phyloP scores from a whole-genome alignment of 805 yeast species.

The Nakazawaea ambrosiae region DNA sequence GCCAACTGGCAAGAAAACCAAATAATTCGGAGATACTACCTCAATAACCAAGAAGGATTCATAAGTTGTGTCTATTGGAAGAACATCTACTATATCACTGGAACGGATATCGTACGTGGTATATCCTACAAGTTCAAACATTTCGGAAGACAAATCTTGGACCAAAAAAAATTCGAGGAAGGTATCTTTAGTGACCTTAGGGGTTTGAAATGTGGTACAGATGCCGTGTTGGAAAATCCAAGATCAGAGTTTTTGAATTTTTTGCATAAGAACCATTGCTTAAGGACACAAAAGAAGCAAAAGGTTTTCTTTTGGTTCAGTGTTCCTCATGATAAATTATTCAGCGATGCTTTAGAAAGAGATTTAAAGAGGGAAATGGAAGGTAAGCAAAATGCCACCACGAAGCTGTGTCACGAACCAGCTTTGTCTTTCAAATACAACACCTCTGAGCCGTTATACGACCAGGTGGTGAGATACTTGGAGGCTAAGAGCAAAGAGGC shows the following conservation, averaged over 20 bases:
- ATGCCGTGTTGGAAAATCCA: slow-evolving; percentile 84
- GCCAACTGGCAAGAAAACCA: slow-evolving; percentile 90
- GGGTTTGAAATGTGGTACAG: slow-evolving; percentile 75
- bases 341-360: slow-evolving; percentile 89
- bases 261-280: slow-evolving; percentile 76
- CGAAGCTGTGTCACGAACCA: slow-evolving; percentile 69
- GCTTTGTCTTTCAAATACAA: slow-evolving; percentile 71
- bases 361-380: slow-evolving; percentile 72
- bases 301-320: slow-evolving; percentile 96
- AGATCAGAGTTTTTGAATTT: slow-evolving; percentile 79
- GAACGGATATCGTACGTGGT: slow-evolving; percentile 93
- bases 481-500: slow-evolving; percentile 3
- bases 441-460: slow-evolving; percentile 39
- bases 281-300: slow-evolving; percentile 93
- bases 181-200: slow-evolving; percentile 91
- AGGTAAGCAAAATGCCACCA: slow-evolving; percentile 56
- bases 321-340: slow-evolving; percentile 87
- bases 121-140: slow-evolving; percentile 82
- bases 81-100: slow-evolving; percentile 82
- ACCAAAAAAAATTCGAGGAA: slow-evolving; percentile 93
- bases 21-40: slow-evolving; percentile 74
- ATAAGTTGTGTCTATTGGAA: slow-evolving; percentile 94
- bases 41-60: slow-evolving; percentile 86
- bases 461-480: slow-evolving; percentile 35
- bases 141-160: slow-evolving; percentile 79